A percentile compares a stretch with the other conserved stretches of the same genome.
These are phyloP conservation scores for Arctium minus DNA, from an alignment of 129 eudicot species.

Conservation along the genomic window DNA sequence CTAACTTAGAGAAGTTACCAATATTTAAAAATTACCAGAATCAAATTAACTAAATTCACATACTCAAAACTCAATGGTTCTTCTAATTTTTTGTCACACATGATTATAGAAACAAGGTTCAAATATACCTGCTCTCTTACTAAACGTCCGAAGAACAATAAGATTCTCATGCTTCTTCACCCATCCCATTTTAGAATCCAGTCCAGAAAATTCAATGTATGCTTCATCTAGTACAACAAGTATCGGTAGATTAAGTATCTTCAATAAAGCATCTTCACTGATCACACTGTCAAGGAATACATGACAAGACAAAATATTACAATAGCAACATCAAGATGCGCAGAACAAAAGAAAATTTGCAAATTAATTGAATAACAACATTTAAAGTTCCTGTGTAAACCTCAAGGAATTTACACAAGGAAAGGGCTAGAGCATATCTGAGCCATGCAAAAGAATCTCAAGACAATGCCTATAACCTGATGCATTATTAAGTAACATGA, in stretches of 20 bases:
- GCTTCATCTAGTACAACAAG: constrained; percentile 98
- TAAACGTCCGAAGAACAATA: constrained; percentile 90
- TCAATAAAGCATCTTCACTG: constrained; percentile 64
- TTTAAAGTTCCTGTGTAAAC: not conserved
- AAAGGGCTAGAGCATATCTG: not conserved
- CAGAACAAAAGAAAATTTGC: not conserved
- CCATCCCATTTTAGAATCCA: constrained; percentile 85
- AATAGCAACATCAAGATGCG: not conserved
- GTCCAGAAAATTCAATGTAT: constrained; percentile 87
- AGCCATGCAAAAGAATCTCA: not conserved
- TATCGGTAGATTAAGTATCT: constrained; percentile 82
- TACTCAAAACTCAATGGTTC: not conserved
- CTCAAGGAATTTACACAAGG: not conserved
- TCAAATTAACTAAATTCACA: constrained; percentile 7
- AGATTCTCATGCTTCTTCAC: constrained; percentile 92
- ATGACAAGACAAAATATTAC: constrained; percentile 2
- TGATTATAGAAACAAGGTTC: not conserved
- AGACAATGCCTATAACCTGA: not conserved
- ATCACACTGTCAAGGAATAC: constrained; percentile 65
- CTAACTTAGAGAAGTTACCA: not conserved
- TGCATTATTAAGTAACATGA: not conserved
- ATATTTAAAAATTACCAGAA: not conserved
- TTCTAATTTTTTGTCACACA: not conserved
- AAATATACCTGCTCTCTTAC: constrained; percentile 89
- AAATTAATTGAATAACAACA: not conserved